phyloP scores from a whole-genome alignment of 2,329 filamentous ascomycete species.

The Thelonectria discophora region DNA sequence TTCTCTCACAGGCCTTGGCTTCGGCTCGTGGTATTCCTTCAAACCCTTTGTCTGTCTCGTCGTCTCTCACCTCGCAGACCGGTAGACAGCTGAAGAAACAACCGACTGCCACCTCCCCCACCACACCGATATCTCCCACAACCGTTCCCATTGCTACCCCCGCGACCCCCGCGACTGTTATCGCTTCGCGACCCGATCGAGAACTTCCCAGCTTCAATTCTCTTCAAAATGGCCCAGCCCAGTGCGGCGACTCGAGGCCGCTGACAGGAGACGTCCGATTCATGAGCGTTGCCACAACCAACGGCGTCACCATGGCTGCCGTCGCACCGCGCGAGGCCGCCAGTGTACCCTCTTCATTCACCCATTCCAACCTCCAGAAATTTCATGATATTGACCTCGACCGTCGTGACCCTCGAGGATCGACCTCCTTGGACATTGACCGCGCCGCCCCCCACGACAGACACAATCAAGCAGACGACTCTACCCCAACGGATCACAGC shows the following conservation, averaged over 20 bases:
- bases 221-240: slow-evolving; percentile 47
- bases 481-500: slow-evolving; percentile 33
- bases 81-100: slow-evolving; percentile 45
- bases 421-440: slow-evolving; percentile 49
- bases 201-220: slow-evolving; percentile 29
- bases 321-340: slow-evolving; percentile 43
- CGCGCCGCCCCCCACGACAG: slow-evolving; percentile 38
- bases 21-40: slow-evolving; percentile 62
- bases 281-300: slow-evolving; percentile 46
- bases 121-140: slow-evolving; percentile 21
- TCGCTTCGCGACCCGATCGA: slow-evolving; percentile 33
- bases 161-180: slow-evolving; percentile 5
- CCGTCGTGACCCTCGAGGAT: slow-evolving; percentile 44
- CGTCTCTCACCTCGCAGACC: slow-evolving; percentile 15
- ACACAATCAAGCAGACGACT: slow-evolving; percentile 42
- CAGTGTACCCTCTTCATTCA: slow-evolving; percentile 46
- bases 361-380: slow-evolving; percentile 44
- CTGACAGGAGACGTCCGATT: slow-evolving; percentile 49
- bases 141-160: slow-evolving; percentile 6
- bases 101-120: slow-evolving; percentile 26
- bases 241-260: slow-evolving; percentile 48
- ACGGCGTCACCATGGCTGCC: slow-evolving; percentile 43
- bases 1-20: slow-evolving; percentile 66
- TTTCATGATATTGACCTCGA: slow-evolving; percentile 51
- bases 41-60: slow-evolving; percentile 9